Percentiles rank a stretch among this genome's conserved stretches.
These are phyloP conservation scores for Erythrobasidium hasegawianum DNA, from an alignment of 1,284 basidiomycete species.

Conservation along the genomic window DNA sequence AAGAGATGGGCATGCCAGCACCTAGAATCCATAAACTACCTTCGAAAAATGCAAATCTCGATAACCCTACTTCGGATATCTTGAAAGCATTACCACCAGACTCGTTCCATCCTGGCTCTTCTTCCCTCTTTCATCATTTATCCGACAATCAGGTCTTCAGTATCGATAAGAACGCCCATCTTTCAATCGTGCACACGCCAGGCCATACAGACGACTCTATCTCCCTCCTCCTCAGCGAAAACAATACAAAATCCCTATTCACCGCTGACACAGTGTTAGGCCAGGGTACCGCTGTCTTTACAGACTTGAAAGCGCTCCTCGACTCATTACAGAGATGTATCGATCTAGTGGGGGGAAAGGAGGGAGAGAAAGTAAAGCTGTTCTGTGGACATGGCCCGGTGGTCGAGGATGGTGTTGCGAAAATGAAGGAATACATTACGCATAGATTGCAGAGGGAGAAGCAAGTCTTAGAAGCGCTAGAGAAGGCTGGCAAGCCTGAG, in stretches of 20 bases:
- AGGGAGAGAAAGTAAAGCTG: conserved; percentile 50
- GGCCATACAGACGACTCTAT: conserved; percentile 89
- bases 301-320: conserved; percentile 73
- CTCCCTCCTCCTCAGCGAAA: conserved; percentile 45
- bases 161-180: conserved; percentile 45
- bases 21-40: conserved; percentile 53
- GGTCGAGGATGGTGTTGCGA: conserved; percentile 57
- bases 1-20: conserved; percentile 49
- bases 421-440: conserved; percentile 67
- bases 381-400: conserved; percentile 88
- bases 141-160: conserved; percentile 53
- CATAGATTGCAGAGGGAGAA: conserved; percentile 78
- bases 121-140: neutral
- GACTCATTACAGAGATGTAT: conserved; percentile 57
- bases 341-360: conserved; percentile 22
- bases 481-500: conserved; percentile 32
- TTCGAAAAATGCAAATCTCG: conserved; percentile 27
- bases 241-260: conserved; percentile 64
- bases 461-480: conserved; percentile 66
- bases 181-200: conserved; percentile 69
- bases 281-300: conserved; percentile 84
- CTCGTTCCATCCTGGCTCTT: neutral
- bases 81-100: conserved; percentile 11
- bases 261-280: conserved; percentile 90
- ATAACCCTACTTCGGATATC: conserved; percentile 15